Conservation (phyloP, 2,329 filamentous ascomycete species). For the Alternaria gansuensis region DNA sequence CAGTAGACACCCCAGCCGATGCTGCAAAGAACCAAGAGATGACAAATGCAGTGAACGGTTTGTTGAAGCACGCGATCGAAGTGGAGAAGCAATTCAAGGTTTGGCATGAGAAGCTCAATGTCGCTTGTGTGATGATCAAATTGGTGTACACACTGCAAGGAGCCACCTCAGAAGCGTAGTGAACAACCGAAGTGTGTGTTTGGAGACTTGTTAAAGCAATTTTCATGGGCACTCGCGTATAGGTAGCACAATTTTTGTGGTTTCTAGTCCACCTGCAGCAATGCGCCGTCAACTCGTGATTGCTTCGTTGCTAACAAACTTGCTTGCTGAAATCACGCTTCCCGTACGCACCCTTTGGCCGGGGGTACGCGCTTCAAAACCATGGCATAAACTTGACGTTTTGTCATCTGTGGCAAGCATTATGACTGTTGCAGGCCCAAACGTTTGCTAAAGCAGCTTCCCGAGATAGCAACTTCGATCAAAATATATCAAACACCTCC, state of each 20-base stretch:
- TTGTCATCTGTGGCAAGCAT: neutral
- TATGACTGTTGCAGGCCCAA: neutral
- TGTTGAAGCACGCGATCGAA: neutral
- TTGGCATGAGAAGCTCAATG: slow-evolving; percentile 1
- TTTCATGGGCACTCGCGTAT: neutral
- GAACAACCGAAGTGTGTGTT: neutral
- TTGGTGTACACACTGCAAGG: neutral
- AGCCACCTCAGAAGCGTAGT: neutral
- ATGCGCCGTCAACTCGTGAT: neutral
- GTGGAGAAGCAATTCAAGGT: neutral
- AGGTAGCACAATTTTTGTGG: neutral
- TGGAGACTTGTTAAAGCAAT: neutral
- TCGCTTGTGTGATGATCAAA: slow-evolving; percentile 1
- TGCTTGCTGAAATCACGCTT: neutral
- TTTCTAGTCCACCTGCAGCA: neutral
- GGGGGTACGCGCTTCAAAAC: neutral
- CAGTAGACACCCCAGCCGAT: neutral
- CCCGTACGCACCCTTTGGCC: neutral
- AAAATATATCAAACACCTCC: neutral
- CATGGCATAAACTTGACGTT: neutral
- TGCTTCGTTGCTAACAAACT: neutral
- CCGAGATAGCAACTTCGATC: neutral
- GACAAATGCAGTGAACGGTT: neutral
- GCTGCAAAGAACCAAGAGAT: neutral
- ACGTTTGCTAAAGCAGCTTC: neutral